Evolutionary conservation across 495 filamentous ascomycete genomes (phyloP).

Genomic region (Aspergillus cristatus): DNA sequence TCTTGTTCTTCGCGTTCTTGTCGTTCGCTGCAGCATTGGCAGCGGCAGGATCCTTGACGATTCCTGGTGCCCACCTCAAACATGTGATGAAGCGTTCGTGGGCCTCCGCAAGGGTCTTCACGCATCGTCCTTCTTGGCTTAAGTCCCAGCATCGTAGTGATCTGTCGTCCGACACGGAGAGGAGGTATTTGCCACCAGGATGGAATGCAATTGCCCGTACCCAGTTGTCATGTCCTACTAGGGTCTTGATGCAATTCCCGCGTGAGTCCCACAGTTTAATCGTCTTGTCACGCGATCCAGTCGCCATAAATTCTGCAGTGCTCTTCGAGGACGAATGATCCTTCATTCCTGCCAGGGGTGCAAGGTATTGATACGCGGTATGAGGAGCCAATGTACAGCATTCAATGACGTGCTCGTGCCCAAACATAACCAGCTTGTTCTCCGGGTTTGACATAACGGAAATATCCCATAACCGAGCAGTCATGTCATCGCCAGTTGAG

Average conservation of each 20-base stretch:
- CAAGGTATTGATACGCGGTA: conserved; percentile 64
- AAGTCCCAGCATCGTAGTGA: conserved; percentile 94
- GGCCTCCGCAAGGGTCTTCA: conserved; percentile 69
- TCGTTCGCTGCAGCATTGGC: conserved; percentile 4
- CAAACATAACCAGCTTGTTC: conserved; percentile 69
- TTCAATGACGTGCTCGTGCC: conserved; percentile 84
- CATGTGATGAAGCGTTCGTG: conserved; percentile 86
- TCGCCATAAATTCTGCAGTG: conserved; percentile 83
- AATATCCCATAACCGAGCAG: conserved; percentile 78
- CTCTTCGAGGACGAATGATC: conserved; percentile 66
- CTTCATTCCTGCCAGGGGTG: conserved; percentile 73
- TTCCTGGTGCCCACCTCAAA: conserved; percentile 82
- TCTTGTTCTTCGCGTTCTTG: conserved; percentile 4
- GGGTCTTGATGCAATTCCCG: conserved; percentile 77
- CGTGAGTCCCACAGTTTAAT: conserved; percentile 86
- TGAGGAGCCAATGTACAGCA: conserved; percentile 86
- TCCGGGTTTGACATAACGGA: conserved; percentile 48
- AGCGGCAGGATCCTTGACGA: conserved; percentile 37
- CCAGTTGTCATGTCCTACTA: conserved; percentile 95
- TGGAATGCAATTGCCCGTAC: conserved; percentile 83
- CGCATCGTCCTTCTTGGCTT: conserved; percentile 79
- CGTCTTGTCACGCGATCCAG: conserved; percentile 82
- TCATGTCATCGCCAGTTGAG: conserved; percentile 74
- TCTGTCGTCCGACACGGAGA: conserved; percentile 84
- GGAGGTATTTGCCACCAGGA: conserved; percentile 85